A percentile compares a stretch with the other conserved stretches of the same genome.
These are phyloP conservation scores for Postia placenta DNA, from an alignment of 768 basidiomycete genomes.

Conservation along the genomic window DNA sequence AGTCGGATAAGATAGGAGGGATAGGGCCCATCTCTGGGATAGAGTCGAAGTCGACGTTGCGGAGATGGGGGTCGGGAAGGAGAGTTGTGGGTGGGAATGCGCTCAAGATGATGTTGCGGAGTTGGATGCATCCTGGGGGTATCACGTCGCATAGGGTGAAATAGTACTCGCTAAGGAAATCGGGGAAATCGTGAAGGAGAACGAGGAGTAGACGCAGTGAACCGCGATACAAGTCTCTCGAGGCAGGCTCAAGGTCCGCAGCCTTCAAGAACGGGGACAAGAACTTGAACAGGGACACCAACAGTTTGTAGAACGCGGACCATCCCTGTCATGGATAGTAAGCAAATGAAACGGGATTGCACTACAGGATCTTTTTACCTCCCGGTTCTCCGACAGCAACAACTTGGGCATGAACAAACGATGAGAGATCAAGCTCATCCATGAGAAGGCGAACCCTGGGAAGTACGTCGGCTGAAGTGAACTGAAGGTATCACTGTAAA, in stretches of 20 bases:
- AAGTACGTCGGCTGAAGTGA: slow-evolving; percentile 95
- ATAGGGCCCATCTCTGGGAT: slow-evolving; percentile 90
- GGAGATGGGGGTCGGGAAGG: slow-evolving; percentile 84
- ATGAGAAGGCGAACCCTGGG: slow-evolving; percentile 97
- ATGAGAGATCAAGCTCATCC: slow-evolving; percentile 96
- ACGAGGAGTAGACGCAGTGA: slow-evolving; percentile 87
- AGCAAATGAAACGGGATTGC: not conserved
- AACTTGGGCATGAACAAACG: slow-evolving; percentile 97
- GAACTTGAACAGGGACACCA: slow-evolving; percentile 94
- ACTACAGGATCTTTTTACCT: slow-evolving; percentile 59
- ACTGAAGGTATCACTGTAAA: slow-evolving; percentile 81
- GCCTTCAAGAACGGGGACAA: slow-evolving; percentile 85
- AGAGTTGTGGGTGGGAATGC: slow-evolving; percentile 82
- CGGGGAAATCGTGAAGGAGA: slow-evolving; percentile 97
- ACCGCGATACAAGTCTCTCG: slow-evolving; percentile 85
- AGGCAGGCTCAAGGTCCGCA: slow-evolving; percentile 71
- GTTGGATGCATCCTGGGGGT: slow-evolving; percentile 88
- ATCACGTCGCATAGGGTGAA: slow-evolving; percentile 93
- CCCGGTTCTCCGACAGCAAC: slow-evolving; percentile 79
- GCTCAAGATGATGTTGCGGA: slow-evolving; percentile 93
- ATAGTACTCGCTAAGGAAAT: slow-evolving; percentile 95
- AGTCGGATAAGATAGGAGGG: slow-evolving; percentile 89
- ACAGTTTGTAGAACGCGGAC: slow-evolving; percentile 92
- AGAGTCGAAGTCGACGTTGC: slow-evolving; percentile 64
- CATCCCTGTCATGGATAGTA: slow-evolving; percentile 55